Evolutionary conservation across 495 filamentous ascomycete genomes (phyloP), one percentile per base, ranked within the genome.

Genomic region (Staphylotrichum longicolle): DNA sequence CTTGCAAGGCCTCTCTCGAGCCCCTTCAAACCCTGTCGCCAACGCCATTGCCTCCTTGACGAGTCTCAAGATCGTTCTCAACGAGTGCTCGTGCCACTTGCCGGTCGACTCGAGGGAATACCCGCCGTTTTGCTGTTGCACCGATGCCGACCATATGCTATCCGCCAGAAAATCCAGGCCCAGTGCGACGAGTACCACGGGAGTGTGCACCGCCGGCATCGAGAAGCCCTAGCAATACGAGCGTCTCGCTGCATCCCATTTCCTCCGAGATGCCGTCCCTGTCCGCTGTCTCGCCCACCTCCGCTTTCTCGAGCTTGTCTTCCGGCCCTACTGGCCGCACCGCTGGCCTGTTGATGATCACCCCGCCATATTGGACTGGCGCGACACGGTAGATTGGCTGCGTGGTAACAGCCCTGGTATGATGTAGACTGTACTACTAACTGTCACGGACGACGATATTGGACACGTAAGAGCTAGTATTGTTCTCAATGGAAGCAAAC

Each of bases 381-480:
- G 44, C 12, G 44, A 15, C 44, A 46, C 44, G 12, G 44, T 46
- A 6, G 14, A 20, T 15, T 46, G 44, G 44, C 9, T 46, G 12
- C 14, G n/a, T n/a, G 14, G 12, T 7, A 46, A 46, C 44, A 46
- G 14, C 2, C 12, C 44, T 46, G 44, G 44, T 46, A 39, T 39
- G 37, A 39, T 39, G 37, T 39, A 10, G 37, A 3, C 37, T 39
- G 37, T 39, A 39, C 20, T 27, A 27, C 20, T 27, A 27, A 27
- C 20, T 27, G n/a, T 37, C 5, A 52, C 49, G 33, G 49, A 52
- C 14, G 49, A 52, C 49, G 33, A 52, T 34, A 37, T 52, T 9
- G 33, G 10, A 33, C 32, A n/a, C 49, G 33, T 5, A 2, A 52
- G 12, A 52, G 49, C 34, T 35, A 14, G 20, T 1, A 27, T 52